Evolutionary conservation across 2,329 filamentous ascomycete species (phyloP).

Genomic region (Thelonectria blattea): DNA sequence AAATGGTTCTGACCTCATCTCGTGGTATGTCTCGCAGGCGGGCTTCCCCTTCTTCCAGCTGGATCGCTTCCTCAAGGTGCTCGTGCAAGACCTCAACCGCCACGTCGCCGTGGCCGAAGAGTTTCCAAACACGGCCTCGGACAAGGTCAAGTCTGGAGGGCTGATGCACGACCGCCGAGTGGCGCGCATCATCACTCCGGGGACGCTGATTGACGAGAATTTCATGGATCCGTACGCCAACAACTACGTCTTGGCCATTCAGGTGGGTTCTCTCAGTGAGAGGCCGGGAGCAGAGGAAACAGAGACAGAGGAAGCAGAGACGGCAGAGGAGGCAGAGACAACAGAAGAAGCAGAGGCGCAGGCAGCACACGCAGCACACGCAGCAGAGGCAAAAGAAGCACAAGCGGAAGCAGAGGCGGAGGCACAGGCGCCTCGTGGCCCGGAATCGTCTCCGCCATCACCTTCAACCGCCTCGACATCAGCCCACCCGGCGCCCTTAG

Average conservation of each 20-base stretch:
- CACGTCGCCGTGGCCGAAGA: slow-evolving; percentile 96
- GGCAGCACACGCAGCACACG: no score
- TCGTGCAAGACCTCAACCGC: slow-evolving; percentile 88
- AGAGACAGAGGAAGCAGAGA: not conserved
- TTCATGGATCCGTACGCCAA: slow-evolving; percentile 95
- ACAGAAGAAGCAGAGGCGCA: no score
- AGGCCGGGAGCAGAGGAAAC: slow-evolving; percentile 5
- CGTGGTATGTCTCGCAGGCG: slow-evolving; percentile 57
- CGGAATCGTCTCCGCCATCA: slow-evolving; percentile 29
- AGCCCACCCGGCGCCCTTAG: slow-evolving; percentile 28
- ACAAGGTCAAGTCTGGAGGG: slow-evolving; percentile 76
- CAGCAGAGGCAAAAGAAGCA: no score
- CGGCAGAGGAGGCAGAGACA: no score
- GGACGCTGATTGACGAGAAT: slow-evolving; percentile 95
- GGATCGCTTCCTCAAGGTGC: slow-evolving; percentile 88
- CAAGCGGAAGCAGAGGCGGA: not conserved
- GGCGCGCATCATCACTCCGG: slow-evolving; percentile 87
- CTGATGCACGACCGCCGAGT: slow-evolving; percentile 85
- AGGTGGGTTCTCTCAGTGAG: slow-evolving; percentile 44
- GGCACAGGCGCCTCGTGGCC: slow-evolving; percentile 10
- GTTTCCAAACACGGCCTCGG: slow-evolving; percentile 74
- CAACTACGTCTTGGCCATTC: slow-evolving; percentile 87
- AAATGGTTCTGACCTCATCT: slow-evolving; percentile 18
- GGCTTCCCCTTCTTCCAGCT: slow-evolving; percentile 94
- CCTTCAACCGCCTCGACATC: slow-evolving; percentile 23